Percentiles rank a stretch among this genome's conserved stretches.
These are phyloP conservation scores for Termitomyces sp. DNA, from an alignment of 768 basidiomycete genomes.

Conservation along the genomic window DNA sequence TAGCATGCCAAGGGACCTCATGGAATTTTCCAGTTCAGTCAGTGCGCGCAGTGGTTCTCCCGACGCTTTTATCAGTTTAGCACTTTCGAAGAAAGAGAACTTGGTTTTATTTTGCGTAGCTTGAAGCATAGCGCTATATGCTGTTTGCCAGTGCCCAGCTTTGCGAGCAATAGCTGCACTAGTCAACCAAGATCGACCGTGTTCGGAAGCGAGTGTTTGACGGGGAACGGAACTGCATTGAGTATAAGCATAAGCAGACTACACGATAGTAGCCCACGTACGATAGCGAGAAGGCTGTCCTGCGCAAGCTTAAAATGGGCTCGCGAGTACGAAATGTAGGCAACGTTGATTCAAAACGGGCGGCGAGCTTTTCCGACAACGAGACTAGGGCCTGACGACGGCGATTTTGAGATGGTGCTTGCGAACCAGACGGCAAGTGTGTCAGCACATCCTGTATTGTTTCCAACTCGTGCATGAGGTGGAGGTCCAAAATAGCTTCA, in stretches of 20 bases:
- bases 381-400: constrained; percentile 33
- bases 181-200: constrained; percentile 83
- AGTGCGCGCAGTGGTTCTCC: constrained; percentile 84
- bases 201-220: constrained; percentile 44
- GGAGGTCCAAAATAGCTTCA: constrained; percentile 80
- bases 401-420: constrained; percentile 26
- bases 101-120: constrained; percentile 67
- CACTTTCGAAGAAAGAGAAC: constrained; percentile 86
- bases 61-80: constrained; percentile 74
- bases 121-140: constrained; percentile 93
- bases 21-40: constrained; percentile 78
- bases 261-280: constrained; percentile 26
- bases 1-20: constrained; percentile 46
- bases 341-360: constrained; percentile 70
- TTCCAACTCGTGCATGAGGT: constrained; percentile 83
- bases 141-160: constrained; percentile 92
- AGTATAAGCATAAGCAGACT: constrained; percentile 2
- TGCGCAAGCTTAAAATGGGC: constrained; percentile 82
- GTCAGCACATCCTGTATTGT: constrained; percentile 47
- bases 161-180: constrained; percentile 97
- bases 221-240: constrained; percentile 27
- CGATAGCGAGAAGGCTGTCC: constrained; percentile 77
- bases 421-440: constrained; percentile 31
- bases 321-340: constrained; percentile 89
- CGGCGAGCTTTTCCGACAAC: constrained; percentile 47